Conservation (phyloP, 495 filamentous ascomycete species). For the Tirmania nivea region DNA sequence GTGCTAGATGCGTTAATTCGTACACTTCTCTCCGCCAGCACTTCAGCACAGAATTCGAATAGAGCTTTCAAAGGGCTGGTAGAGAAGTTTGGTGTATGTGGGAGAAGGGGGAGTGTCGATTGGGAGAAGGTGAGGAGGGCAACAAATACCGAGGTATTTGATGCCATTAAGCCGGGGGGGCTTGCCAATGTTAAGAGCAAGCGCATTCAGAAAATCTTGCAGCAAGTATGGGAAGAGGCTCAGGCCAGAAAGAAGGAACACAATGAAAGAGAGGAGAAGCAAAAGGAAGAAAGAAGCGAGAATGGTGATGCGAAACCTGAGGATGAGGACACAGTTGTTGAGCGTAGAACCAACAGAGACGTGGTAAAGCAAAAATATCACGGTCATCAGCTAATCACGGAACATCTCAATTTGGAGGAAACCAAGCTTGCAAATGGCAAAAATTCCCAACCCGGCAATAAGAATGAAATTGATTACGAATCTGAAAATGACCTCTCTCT, state of each 20-base stretch:
- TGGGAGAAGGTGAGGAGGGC: neutral
- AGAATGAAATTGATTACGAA: neutral
- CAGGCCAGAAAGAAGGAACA: conserved; percentile 26
- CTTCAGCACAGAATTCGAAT: conserved; percentile 42
- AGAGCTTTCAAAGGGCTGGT: conserved; percentile 41
- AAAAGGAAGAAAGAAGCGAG: conserved; percentile 25
- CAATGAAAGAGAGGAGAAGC: conserved; percentile 17
- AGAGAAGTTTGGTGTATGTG: conserved; percentile 40
- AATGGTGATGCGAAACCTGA: conserved; percentile 33
- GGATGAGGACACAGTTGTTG: neutral
- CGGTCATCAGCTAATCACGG: neutral
- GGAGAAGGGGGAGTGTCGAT: conserved; percentile 22
- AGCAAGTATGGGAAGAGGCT: conserved; percentile 55
- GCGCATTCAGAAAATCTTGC: conserved; percentile 60
- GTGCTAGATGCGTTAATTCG: conserved; percentile 75
- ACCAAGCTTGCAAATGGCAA: neutral
- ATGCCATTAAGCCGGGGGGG: conserved; percentile 55
- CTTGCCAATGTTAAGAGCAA: conserved; percentile 48
- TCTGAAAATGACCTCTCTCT: conserved; percentile 26
- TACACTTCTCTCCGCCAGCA: conserved; percentile 59
- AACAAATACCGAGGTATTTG: neutral
- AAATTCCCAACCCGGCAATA: neutral
- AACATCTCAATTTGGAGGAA: neutral
- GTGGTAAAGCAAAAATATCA: neutral
- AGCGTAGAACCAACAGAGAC: neutral